Evolutionary conservation across 805 yeast genomes (phyloP).

Genomic region (Candida ipomoeae): DNA sequence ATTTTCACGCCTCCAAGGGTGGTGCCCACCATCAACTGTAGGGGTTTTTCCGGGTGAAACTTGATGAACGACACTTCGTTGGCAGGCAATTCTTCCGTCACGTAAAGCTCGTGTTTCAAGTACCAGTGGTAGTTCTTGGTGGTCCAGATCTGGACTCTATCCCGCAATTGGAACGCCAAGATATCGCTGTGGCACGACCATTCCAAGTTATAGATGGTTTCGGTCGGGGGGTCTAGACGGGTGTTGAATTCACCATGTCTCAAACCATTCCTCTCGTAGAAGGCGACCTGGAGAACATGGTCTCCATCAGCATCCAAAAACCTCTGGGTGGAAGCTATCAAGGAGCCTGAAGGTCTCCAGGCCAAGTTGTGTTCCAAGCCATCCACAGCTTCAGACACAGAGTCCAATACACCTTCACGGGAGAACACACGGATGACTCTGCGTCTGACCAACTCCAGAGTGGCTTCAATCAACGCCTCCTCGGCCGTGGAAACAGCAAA

Average conservation of each 20-base stretch:
- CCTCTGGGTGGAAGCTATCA: slow-evolving; percentile 79
- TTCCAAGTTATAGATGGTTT: slow-evolving; percentile 47
- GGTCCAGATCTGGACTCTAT: slow-evolving; percentile 83
- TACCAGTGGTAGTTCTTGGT: slow-evolving; percentile 95
- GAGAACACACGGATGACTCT: slow-evolving; percentile 80
- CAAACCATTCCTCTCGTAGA: slow-evolving; percentile 90
- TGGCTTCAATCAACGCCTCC: slow-evolving; percentile 39
- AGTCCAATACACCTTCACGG: slow-evolving; percentile 71
- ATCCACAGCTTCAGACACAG: slow-evolving; percentile 87
- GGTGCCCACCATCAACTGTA: slow-evolving; percentile 66
- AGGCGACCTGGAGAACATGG: slow-evolving; percentile 52
- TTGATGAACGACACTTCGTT: slow-evolving; percentile 42
- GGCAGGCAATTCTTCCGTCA: slow-evolving; percentile 21
- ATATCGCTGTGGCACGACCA: slow-evolving; percentile 86
- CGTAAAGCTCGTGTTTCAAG: slow-evolving; percentile 69
- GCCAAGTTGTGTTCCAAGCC: slow-evolving; percentile 68
- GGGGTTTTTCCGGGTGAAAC: slow-evolving; percentile 91
- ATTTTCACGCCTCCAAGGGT: slow-evolving; percentile 45
- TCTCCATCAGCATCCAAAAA: slow-evolving; percentile 50
- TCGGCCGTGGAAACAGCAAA: slow-evolving; percentile 68
- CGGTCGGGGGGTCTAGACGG: slow-evolving; percentile 48
- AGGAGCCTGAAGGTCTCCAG: slow-evolving; percentile 90
- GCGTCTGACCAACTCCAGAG: slow-evolving; percentile 41
- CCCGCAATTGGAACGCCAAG: slow-evolving; percentile 59
- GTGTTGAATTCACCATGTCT: slow-evolving; percentile 82